Evolutionary conservation across 2,329 filamentous ascomycete species (phyloP), one percentile per base, ranked within the genome.

Genomic region (Phyllosticta citrichinensis): DNA sequence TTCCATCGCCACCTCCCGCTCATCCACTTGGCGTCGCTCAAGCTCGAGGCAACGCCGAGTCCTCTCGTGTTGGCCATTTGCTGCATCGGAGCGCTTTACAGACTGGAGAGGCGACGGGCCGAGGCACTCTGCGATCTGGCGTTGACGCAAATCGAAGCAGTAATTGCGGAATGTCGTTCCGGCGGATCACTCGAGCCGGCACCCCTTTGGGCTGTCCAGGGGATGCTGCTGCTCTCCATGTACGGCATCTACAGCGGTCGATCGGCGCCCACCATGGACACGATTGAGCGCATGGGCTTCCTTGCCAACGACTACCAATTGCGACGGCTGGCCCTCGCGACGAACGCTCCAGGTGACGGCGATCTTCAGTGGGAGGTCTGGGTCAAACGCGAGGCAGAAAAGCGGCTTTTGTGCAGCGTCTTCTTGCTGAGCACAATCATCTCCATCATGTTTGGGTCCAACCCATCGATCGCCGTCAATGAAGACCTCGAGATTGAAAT

Each of bases 1-100:
- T 74, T 73, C 65, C 70, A 74, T 58, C 66, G 66, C 14, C 70
- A 71, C 56, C 63, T 71, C 24, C 71, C 71, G 0, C 68, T 74
- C 22, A 65, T 74, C 20, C 71, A 74, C 59, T 62, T 73, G 5
- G 67, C 69, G 10, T 69, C 71, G 0, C 64, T 73, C 53, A 64
- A 70, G 25, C 57, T 71, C 14, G 63, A 62, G 17, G 62, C 59
- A 5, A 66, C 65, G 6, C 69, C 70, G 17, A 67, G 68, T 22
- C 69, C 70, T 2, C 61, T 75, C 10, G 57, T 71, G 6, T 64
- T 74, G 5, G 68, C 71, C 2, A 73, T 75, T 52, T 74, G 71
- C 55, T 69, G 71, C 17, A 71, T 74, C 58, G 73, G 73, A 1
- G 72, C 73, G 5, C 63, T 71, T 2, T 73, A 72, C 59, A 67